phyloP scores from a whole-genome alignment of 495 filamentous ascomycete genomes.

The Aspergillus ellipticus region DNA sequence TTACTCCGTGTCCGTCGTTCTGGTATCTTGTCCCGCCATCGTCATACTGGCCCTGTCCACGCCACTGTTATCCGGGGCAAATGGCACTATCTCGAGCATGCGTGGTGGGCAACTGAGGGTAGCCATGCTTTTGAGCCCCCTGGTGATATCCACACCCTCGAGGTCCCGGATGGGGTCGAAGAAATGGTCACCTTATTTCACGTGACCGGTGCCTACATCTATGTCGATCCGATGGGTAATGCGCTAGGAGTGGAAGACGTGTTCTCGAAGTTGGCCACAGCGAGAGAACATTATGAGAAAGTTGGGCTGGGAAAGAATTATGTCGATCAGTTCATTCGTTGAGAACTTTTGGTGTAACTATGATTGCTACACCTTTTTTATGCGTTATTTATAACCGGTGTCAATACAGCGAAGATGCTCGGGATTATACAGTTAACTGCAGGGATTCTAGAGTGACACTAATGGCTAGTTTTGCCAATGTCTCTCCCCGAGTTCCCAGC shows the following conservation, averaged over 20 bases:
- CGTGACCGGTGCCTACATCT: slow-evolving; percentile 21
- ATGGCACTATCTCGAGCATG: slow-evolving; percentile 21
- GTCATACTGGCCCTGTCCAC: slow-evolving; percentile 18
- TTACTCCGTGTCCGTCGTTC: slow-evolving; percentile 16
- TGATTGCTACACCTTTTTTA: no score
- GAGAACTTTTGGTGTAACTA: no score
- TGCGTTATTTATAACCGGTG: no score
- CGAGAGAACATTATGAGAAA: slow-evolving; percentile 15
- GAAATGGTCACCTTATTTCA: slow-evolving; percentile 21
- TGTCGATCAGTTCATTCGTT: slow-evolving; percentile 20
- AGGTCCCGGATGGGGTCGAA: slow-evolving; percentile 16
- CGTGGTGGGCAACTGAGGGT: slow-evolving; percentile 20
- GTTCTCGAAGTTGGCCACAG: slow-evolving; percentile 14
- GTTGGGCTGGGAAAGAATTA: slow-evolving; percentile 14
- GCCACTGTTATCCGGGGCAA: slow-evolving; percentile 13
- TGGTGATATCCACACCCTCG: slow-evolving; percentile 20
- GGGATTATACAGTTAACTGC: no score
- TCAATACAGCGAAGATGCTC: no score
- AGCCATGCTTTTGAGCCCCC: slow-evolving; percentile 20
- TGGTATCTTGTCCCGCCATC: slow-evolving; percentile 18
- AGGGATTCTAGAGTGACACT: no score
- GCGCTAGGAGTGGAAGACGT: slow-evolving; percentile 18
- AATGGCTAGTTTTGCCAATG: no score
- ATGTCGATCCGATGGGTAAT: slow-evolving; percentile 12
- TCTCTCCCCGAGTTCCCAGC: no score